These are phyloP conservation scores for Mycena rebaudengoi DNA, from an alignment of 768 basidiomycete species.

Conservation along the genomic window DNA sequence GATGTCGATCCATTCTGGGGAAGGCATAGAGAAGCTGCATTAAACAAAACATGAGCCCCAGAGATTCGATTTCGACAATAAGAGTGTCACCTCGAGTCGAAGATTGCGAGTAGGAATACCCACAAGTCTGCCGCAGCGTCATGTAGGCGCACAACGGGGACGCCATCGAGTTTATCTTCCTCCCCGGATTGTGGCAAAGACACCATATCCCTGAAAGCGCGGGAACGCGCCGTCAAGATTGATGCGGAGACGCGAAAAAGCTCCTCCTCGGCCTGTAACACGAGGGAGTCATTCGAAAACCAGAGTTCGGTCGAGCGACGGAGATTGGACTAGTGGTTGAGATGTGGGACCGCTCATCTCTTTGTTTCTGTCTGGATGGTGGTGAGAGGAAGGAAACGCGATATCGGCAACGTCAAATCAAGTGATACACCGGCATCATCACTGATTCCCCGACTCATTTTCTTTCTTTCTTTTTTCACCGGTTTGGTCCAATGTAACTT, in stretches of 20 bases:
- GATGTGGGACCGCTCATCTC: too few relatives aligned
- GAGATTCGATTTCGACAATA: not conserved
- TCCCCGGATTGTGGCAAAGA: not conserved
- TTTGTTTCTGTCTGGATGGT: too few relatives aligned
- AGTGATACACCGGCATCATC: too few relatives aligned
- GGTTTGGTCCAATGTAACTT: too few relatives aligned
- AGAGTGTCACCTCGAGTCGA: slow-evolving; percentile 4
- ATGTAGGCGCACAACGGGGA: not conserved
- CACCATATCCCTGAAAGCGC: not conserved
- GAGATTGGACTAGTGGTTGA: too few relatives aligned
- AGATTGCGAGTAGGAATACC: not conserved
- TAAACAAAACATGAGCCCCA: not conserved
- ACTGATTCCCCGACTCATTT: too few relatives aligned
- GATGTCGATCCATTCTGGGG: not conserved
- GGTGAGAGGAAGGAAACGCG: too few relatives aligned
- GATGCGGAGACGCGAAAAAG: not conserved
- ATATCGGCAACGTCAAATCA: too few relatives aligned
- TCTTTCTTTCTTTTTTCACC: too few relatives aligned
- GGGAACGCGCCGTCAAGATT: not conserved
- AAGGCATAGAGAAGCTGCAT: not conserved
- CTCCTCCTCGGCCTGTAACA: not conserved
- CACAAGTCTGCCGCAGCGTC: not conserved
- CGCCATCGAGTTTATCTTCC: not conserved
- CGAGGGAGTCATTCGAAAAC: not conserved
- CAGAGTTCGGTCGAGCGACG: too few relatives aligned